A percentile compares a stretch with the other conserved stretches of the same genome.
These are phyloP conservation scores for Microcera coccophila DNA, from an alignment of 2,329 filamentous ascomycete genomes.

Conservation along the genomic window DNA sequence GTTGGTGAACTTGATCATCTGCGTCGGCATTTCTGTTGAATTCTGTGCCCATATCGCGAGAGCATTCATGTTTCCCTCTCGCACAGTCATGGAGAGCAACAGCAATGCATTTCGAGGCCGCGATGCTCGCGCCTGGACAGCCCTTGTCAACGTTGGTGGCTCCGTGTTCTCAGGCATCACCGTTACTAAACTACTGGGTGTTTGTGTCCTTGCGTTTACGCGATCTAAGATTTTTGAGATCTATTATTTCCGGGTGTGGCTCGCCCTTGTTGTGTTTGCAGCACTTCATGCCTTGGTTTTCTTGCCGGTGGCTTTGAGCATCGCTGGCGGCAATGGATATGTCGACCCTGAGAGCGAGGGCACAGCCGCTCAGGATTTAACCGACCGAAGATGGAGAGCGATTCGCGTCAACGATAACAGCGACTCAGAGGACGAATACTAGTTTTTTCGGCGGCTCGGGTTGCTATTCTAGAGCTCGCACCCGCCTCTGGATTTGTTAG, in stretches of 20 bases:
- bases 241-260: slow-evolving; percentile 97
- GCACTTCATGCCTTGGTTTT: slow-evolving; percentile 86
- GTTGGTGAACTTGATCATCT: slow-evolving; percentile 94
- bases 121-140: slow-evolving; percentile 86
- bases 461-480: too few species aligned
- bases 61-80: slow-evolving; percentile 90
- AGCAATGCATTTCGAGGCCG: slow-evolving; percentile 74
- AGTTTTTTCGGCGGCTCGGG: slow-evolving; percentile 13
- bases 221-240: slow-evolving; percentile 98
- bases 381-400: slow-evolving; percentile 71
- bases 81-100: slow-evolving; percentile 71
- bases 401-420: slow-evolving; percentile 70
- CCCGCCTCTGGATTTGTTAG: too few species aligned
- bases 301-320: slow-evolving; percentile 80
- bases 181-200: slow-evolving; percentile 88
- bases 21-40: slow-evolving; percentile 92
- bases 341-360: slow-evolving; percentile 83
- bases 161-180: slow-evolving; percentile 97
- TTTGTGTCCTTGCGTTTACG: slow-evolving; percentile 89
- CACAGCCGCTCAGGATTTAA: slow-evolving; percentile 84
- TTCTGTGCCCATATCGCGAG: slow-evolving; percentile 97
- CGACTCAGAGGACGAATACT: slow-evolving; percentile 67
- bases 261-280: slow-evolving; percentile 85
- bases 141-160: slow-evolving; percentile 88
- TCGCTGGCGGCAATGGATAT: slow-evolving; percentile 83